These are phyloP conservation scores for Agrocybe pediades DNA, from an alignment of 768 basidiomycete species.

Conservation along the genomic window DNA sequence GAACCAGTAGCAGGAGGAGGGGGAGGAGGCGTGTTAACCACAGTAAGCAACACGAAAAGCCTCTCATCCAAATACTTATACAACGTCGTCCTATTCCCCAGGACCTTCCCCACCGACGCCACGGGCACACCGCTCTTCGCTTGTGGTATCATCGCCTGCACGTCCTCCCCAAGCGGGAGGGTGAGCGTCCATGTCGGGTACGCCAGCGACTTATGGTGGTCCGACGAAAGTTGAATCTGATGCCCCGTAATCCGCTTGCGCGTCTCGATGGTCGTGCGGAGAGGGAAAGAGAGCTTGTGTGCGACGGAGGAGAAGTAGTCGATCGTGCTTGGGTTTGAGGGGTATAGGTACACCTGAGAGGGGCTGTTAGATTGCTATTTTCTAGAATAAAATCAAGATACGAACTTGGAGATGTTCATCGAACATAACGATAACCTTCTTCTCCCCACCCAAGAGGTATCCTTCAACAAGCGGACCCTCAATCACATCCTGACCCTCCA, in stretches of 20 bases:
- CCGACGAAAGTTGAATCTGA: conserved; percentile 42
- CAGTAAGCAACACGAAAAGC: conserved; percentile 66
- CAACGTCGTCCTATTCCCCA: conserved; percentile 84
- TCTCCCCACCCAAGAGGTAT: conserved; percentile 48
- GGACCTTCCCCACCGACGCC: conserved; percentile 81
- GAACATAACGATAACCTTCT: conserved; percentile 61
- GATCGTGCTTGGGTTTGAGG: conserved; percentile 50
- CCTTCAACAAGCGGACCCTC: conserved; percentile 60
- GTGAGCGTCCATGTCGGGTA: conserved; percentile 49
- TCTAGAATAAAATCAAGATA: neutral
- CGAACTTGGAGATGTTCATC: conserved; percentile 78
- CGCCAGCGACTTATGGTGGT: conserved; percentile 33
- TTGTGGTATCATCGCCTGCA: conserved; percentile 53
- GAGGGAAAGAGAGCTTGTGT: conserved; percentile 54
- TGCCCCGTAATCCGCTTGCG: conserved; percentile 59
- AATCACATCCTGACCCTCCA: conserved; percentile 65
- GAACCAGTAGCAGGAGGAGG: too few species aligned
- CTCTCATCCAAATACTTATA: conserved; percentile 95
- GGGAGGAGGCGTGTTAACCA: too few species aligned
- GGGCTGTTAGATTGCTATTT: neutral
- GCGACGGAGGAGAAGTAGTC: conserved; percentile 45
- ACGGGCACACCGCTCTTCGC: conserved; percentile 44
- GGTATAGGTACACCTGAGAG: conserved; percentile 66
- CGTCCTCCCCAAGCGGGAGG: conserved; percentile 53
- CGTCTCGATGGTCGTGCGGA: conserved; percentile 45